A percentile compares a stretch with the other conserved stretches of the same genome.
These are phyloP conservation scores for Yarrowia galli DNA, from an alignment of 1,139 yeast genomes.

Conservation along the genomic window DNA sequence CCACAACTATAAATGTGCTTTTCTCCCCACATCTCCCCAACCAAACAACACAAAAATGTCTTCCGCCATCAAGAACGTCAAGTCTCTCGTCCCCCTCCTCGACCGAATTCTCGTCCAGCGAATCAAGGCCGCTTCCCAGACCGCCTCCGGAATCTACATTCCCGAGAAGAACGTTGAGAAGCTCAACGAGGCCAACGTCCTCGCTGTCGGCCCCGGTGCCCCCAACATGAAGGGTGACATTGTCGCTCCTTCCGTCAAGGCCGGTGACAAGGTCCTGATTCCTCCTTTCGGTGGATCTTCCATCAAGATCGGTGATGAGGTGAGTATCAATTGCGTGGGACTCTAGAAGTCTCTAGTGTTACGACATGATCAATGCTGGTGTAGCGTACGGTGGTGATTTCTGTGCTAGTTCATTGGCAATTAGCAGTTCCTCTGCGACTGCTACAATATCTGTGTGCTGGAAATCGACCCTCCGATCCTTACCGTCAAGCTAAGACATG, in stretches of 20 bases:
- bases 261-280: constrained; percentile 92
- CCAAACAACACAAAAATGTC: constrained; percentile 7
- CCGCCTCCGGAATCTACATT: constrained; percentile 92
- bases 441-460: not conserved
- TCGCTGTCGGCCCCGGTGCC: constrained; percentile 63
- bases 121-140: constrained; percentile 87
- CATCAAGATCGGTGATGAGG: constrained; percentile 80
- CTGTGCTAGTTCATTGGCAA: not conserved
- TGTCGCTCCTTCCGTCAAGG: constrained; percentile 73
- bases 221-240: constrained; percentile 65
- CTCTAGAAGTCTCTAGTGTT: not conserved
- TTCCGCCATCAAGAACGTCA: constrained; percentile 75
- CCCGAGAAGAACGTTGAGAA: constrained; percentile 98
- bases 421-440: not conserved
- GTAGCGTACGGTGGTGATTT: not conserved
- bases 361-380: not conserved
- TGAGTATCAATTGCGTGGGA: constrained; percentile 39
- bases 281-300: constrained; percentile 91
- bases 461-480: not conserved
- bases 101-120: constrained; percentile 97
- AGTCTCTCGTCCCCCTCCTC: constrained; percentile 86
- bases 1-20: constrained; percentile 34
- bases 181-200: constrained; percentile 64
- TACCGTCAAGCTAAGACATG: not conserved
- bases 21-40: constrained; percentile 30